Base-by-base conservation (phyloP, 805 yeast species). In the Hanseniaspora taiwanica region DNA sequence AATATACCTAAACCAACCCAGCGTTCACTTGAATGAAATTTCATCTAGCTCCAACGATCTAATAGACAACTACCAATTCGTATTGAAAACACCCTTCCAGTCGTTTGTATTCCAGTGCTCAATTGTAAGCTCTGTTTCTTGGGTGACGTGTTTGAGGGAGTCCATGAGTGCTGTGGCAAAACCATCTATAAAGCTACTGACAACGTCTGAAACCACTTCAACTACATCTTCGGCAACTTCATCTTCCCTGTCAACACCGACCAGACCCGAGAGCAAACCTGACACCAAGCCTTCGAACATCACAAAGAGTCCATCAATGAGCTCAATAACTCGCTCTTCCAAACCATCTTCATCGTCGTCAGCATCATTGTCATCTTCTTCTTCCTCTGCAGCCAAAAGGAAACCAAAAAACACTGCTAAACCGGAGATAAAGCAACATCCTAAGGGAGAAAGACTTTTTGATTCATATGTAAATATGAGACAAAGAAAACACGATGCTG, bases 31-130 rank as follows among this genome's bases (percentile, higher is more conserved):
- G 47, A 78, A 73, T 49, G 89, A 81, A 53, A 63, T 80, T 14
- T 59, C 63, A 67, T 9, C 59, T 35, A 54, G 61, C 39, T 44
- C 52, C 40, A 40, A 60, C 7, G 67, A 66, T 2, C 59, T 67
- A 2, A 53, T 63, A 3, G 74, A 76, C 0, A 50, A 62, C 16
- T 44, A 44, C 13, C 39, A 53, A 12, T 76, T 79, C 61, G 79
- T 76, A 1, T 68, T 79, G 25, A 69, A 68, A 44, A 74, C 83
- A 0, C 62, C 63, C n/a, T 63, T 58, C 21, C 63, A 71, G 12
- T 67, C 83, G 0, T 70, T 77, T 47, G 64, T 71, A 3, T 71
- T 76, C 53, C 78, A 75, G 47, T 74, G 71, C 9, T 72, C 72
- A 32, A 69, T 66, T 40, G 56, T 53, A 31, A 79, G 73, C 27